Percentiles rank a stretch among this genome's conserved stretches.
These are phyloP conservation scores for Lyophyllum shimeji DNA, from an alignment of 768 basidiomycete genomes.

Conservation along the genomic window DNA sequence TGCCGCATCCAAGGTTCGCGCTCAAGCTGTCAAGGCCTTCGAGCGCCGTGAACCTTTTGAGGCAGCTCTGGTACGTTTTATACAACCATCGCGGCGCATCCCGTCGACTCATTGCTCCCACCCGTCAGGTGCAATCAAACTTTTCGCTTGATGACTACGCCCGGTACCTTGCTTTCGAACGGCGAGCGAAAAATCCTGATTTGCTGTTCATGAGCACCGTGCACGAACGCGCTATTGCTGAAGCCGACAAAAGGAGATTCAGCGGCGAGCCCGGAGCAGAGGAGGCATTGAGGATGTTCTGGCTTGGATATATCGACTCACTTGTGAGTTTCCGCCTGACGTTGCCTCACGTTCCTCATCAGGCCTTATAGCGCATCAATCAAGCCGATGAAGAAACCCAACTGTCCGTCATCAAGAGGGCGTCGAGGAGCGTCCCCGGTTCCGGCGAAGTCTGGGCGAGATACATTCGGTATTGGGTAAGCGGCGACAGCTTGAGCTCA, in stretches of 20 bases:
- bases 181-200: constrained; percentile 59
- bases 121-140: constrained; percentile 30
- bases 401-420: constrained; percentile 47
- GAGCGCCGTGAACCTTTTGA: constrained; percentile 67
- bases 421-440: constrained; percentile 69
- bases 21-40: constrained; percentile 57
- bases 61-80: constrained; percentile 49
- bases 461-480: constrained; percentile 71
- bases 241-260: constrained; percentile 63
- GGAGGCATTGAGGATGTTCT: constrained; percentile 60
- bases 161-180: constrained; percentile 63
- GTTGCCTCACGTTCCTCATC: not conserved
- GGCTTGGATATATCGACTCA: constrained; percentile 72
- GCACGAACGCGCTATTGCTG: constrained; percentile 75
- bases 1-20: constrained; percentile 70
- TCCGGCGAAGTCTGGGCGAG: constrained; percentile 80
- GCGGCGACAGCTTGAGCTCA: constrained; percentile 15
- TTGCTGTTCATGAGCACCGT: constrained; percentile 53
- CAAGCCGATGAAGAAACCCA: constrained; percentile 43
- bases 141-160: constrained; percentile 60
- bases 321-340: constrained; percentile 43
- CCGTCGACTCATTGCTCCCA: not conserved
- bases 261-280: constrained; percentile 56
- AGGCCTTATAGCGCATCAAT: constrained; percentile 41
- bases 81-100: not conserved